Evolutionary conservation across 768 basidiomycete genomes (phyloP).

Genomic region (Flagelloscypha sp.): DNA sequence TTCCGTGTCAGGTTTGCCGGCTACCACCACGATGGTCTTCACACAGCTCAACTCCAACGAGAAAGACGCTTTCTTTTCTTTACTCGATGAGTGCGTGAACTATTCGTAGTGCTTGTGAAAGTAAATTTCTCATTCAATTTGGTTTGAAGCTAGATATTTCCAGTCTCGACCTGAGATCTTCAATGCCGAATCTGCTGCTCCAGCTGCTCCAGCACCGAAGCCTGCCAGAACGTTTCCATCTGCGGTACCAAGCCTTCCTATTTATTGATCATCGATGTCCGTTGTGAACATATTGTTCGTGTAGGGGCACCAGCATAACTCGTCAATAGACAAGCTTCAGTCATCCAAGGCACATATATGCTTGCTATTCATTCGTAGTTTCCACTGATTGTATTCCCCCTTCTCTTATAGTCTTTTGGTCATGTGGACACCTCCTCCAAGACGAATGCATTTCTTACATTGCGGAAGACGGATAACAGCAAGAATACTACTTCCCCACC

Average conservation of each 20-base stretch:
- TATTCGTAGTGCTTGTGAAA: constrained; percentile 6
- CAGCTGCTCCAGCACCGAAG: no score
- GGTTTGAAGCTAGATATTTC: constrained; percentile 50
- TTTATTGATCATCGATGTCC: no score
- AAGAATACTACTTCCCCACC: constrained; percentile 28
- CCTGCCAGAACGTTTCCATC: no score
- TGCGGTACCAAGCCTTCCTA: no score
- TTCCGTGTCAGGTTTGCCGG: no score
- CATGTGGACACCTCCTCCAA: constrained; percentile 47
- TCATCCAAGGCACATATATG: no score
- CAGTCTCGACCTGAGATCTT: constrained; percentile 57
- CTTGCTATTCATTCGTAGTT: no score
- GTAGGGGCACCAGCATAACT: no score
- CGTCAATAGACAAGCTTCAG: no score
- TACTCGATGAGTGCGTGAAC: constrained; percentile 65
- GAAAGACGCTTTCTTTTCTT: constrained; percentile 74
- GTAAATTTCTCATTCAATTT: constrained; percentile 2
- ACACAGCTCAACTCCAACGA: constrained; percentile 56
- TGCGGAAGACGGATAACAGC: constrained; percentile 34
- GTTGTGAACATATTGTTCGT: no score
- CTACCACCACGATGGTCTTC: no score
- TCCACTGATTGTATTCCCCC: no score
- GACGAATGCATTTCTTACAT: constrained; percentile 36
- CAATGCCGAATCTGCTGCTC: constrained; percentile 19
- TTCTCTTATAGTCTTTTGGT: constrained; percentile 53